phyloP scores from a whole-genome alignment of 768 basidiomycete species.

The Punctularia strigosozonata region DNA sequence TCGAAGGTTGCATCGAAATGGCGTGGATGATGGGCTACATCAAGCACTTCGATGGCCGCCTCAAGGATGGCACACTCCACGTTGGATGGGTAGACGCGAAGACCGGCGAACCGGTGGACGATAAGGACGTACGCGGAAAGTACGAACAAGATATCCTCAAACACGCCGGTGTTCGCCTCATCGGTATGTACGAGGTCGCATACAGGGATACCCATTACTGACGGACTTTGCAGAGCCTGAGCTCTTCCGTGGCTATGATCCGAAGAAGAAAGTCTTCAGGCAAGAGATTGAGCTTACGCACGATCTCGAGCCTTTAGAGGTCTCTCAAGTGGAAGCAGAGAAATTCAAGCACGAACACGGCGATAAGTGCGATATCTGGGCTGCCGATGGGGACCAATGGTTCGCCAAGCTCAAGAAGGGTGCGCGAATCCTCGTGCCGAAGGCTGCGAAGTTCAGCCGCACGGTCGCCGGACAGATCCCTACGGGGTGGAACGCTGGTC shows the following conservation, averaged over 20 bases:
- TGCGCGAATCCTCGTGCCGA: slow-evolving; percentile 84
- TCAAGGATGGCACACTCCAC: slow-evolving; percentile 84
- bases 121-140: slow-evolving; percentile 89
- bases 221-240: slow-evolving; percentile 65
- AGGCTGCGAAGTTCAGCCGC: slow-evolving; percentile 90
- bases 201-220: not conserved
- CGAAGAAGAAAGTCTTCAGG: slow-evolving; percentile 93
- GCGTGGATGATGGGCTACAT: slow-evolving; percentile 99
- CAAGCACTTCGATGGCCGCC: slow-evolving; percentile 96
- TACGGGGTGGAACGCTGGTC: slow-evolving; percentile 93
- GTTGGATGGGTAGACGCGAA: slow-evolving; percentile 99
- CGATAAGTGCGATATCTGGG: slow-evolving; percentile 94
- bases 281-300: slow-evolving; percentile 96
- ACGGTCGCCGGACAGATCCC: slow-evolving; percentile 94
- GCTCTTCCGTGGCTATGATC: slow-evolving; percentile 95
- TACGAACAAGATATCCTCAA: slow-evolving; percentile 91
- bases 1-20: slow-evolving; percentile 98
- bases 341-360: slow-evolving; percentile 97
- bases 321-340: slow-evolving; percentile 79
- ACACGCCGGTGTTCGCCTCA: slow-evolving; percentile 88
- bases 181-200: slow-evolving; percentile 52
- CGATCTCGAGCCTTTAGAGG: slow-evolving; percentile 93
- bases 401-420: slow-evolving; percentile 99
- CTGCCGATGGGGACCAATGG: slow-evolving; percentile 86
- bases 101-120: slow-evolving; percentile 87